A percentile compares a stretch with the other conserved stretches of the same genome.
Evolutionary conservation across 169 alveolate species (phyloP).

Genomic region (Cystoisospora suis): DNA sequence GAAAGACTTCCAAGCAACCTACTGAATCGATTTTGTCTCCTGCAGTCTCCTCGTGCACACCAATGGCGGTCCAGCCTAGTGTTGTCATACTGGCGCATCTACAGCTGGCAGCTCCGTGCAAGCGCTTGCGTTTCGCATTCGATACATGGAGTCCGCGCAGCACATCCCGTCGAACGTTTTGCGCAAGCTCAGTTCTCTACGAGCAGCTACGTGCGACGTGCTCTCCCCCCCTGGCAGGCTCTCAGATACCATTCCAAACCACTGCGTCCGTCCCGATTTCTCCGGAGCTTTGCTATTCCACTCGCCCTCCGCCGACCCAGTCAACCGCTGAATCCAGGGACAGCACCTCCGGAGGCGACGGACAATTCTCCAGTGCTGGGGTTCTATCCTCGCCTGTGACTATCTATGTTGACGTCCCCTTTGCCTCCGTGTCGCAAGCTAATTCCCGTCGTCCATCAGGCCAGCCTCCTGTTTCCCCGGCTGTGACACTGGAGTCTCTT

Average conservation of each 20-base stretch:
- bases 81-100: too few relatives aligned
- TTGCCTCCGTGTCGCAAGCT: neutral
- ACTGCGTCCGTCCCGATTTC: conserved; percentile 17
- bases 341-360: neutral
- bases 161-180: too few relatives aligned
- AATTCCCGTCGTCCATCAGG: too few relatives aligned
- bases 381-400: neutral
- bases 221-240: neutral
- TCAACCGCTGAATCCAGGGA: neutral
- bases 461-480: neutral
- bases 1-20: too few relatives aligned
- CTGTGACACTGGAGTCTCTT: neutral
- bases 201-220: too few relatives aligned
- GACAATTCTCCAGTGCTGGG: neutral
- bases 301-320: neutral
- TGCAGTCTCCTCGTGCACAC: too few relatives aligned
- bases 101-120: too few relatives aligned
- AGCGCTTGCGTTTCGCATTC: too few relatives aligned
- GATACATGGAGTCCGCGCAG: too few relatives aligned
- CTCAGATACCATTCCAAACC: neutral
- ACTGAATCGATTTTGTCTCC: too few relatives aligned
- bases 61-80: too few relatives aligned
- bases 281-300: neutral
- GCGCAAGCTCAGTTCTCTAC: too few relatives aligned
- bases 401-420: conserved; percentile 26